phyloP scores from a whole-genome alignment of 2,329 filamentous ascomycete genomes.

The Aspergillus pseudotamarii region DNA sequence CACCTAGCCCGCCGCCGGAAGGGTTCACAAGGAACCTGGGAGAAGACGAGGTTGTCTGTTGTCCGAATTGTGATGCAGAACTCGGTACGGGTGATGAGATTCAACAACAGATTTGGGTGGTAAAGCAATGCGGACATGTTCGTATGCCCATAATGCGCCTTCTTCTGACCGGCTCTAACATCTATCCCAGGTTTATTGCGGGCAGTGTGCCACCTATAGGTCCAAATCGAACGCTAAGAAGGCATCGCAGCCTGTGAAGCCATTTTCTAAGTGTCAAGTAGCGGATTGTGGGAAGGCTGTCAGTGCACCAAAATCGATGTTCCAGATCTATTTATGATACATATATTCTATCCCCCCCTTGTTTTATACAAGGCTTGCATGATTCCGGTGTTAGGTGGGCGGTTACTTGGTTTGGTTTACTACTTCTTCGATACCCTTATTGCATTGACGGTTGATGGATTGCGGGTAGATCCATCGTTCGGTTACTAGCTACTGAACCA shows the following conservation, averaged over 20 bases:
- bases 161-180: constrained; percentile 13
- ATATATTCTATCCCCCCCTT: constrained; percentile 8
- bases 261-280: constrained; percentile 49
- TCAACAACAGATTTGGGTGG: constrained; percentile 89
- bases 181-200: constrained; percentile 49
- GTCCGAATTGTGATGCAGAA: constrained; percentile 84
- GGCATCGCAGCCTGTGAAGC: constrained; percentile 34
- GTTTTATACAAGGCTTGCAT: constrained; percentile 7
- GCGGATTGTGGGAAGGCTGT: constrained; percentile 45
- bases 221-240: constrained; percentile 40
- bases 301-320: constrained; percentile 44
- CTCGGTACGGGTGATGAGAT: constrained; percentile 70
- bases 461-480: not conserved
- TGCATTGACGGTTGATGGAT: constrained; percentile 10
- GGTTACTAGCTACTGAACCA: not conserved
- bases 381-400: constrained; percentile 4
- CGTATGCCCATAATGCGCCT: constrained; percentile 32
- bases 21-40: constrained; percentile 80
- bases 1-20: constrained; percentile 65
- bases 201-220: constrained; percentile 48
- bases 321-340: constrained; percentile 51
- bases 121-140: constrained; percentile 92
- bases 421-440: constrained; percentile 24
- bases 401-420: constrained; percentile 5
- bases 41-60: constrained; percentile 74